phyloP scores from a whole-genome alignment of 2,329 filamentous ascomycete species.

The Plenodomus biglobosus region DNA sequence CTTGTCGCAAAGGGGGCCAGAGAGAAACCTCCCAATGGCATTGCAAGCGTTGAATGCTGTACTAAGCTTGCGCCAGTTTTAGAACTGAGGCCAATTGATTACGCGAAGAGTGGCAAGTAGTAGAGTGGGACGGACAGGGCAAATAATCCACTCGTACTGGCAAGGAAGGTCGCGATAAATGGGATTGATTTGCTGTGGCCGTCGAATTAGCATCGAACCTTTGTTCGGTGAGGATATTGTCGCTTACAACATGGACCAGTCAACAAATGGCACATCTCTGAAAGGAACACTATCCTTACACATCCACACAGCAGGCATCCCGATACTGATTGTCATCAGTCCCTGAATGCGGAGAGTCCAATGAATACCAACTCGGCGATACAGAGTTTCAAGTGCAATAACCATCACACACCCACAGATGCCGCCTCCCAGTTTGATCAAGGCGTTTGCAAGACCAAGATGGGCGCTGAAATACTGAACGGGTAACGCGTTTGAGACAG shows the following conservation, averaged over 20 bases:
- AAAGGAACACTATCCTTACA: constrained; percentile 29
- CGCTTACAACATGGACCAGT: constrained; percentile 24
- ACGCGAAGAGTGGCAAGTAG: constrained; percentile 33
- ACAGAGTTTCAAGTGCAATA: constrained; percentile 28
- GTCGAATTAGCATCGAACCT: too few relatives aligned
- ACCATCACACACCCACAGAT: constrained; percentile 33
- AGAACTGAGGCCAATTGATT: constrained; percentile 27
- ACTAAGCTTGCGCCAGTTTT: constrained; percentile 32
- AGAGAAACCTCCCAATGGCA: constrained; percentile 31
- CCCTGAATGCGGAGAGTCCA: constrained; percentile 39
- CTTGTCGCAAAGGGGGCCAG: constrained; percentile 32
- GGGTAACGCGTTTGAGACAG: constrained; percentile 25
- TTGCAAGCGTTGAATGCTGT: constrained; percentile 34
- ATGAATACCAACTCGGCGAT: constrained; percentile 27
- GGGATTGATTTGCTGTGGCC: constrained; percentile 9
- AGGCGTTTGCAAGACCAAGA: constrained; percentile 34
- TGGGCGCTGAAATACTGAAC: constrained; percentile 35
- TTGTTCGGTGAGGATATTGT: too few relatives aligned
- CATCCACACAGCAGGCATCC: constrained; percentile 29
- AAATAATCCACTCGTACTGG: constrained; percentile 29
- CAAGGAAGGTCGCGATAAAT: constrained; percentile 27
- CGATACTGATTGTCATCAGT: constrained; percentile 25
- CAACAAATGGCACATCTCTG: constrained; percentile 24
- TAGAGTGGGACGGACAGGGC: constrained; percentile 37
- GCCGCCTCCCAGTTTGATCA: constrained; percentile 35